phyloP scores from a whole-genome alignment of 495 filamentous ascomycete species.

The Bacidia rubella region DNA sequence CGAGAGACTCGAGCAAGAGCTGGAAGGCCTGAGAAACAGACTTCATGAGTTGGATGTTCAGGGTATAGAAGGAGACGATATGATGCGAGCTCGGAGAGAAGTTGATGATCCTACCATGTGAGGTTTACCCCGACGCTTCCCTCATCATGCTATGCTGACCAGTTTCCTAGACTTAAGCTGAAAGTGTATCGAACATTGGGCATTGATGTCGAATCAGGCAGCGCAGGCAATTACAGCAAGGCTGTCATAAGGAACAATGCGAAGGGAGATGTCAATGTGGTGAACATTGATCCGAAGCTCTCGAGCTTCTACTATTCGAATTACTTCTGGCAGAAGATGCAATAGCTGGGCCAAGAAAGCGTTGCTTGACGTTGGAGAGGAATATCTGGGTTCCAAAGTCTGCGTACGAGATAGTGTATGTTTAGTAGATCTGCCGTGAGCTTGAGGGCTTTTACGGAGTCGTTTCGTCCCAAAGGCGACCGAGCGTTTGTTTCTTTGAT shows the following conservation, averaged over 20 bases:
- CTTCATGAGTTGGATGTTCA: slow-evolving; percentile 76
- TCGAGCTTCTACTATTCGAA: slow-evolving; percentile 87
- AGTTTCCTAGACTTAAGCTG: slow-evolving; percentile 49
- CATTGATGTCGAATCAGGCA: slow-evolving; percentile 75
- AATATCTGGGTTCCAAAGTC: too few species aligned
- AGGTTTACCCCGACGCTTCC: slow-evolving; percentile 5
- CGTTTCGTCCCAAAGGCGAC: too few species aligned
- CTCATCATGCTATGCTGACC: background rate
- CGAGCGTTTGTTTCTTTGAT: too few species aligned
- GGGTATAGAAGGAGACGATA: slow-evolving; percentile 49
- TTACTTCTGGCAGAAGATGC: slow-evolving; percentile 89
- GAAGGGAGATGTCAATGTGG: slow-evolving; percentile 86
- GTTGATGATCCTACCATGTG: slow-evolving; percentile 43
- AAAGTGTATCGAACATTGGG: slow-evolving; percentile 86
- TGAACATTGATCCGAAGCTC: slow-evolving; percentile 88
- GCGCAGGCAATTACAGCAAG: slow-evolving; percentile 67
- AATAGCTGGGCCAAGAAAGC: slow-evolving; percentile 20
- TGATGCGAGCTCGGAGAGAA: slow-evolving; percentile 45
- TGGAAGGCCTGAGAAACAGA: slow-evolving; percentile 59
- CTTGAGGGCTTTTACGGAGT: too few species aligned
- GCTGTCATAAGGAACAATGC: slow-evolving; percentile 75
- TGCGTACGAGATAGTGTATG: too few species aligned
- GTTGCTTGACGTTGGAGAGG: background rate
- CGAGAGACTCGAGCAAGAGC: slow-evolving; percentile 70
- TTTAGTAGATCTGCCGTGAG: too few species aligned